Percentiles rank a stretch among this genome's conserved stretches.
phyloP scores from a whole-genome alignment of 2,329 filamentous ascomycete species.

The Nemania serpens region DNA sequence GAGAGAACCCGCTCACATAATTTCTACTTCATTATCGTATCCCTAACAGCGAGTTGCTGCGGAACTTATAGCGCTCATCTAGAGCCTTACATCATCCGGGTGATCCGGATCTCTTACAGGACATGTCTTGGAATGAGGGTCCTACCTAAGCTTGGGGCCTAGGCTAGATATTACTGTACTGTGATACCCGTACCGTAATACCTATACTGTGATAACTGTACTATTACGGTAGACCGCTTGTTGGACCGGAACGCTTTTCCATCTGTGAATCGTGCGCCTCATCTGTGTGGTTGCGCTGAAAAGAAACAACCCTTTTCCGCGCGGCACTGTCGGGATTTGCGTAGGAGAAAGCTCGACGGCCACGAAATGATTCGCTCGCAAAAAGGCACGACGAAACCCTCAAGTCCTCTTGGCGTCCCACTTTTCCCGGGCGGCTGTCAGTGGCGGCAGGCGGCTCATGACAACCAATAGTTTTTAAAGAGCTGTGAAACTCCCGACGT shows the following conservation, averaged over 20 bases:
- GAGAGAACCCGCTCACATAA: constrained; percentile 14
- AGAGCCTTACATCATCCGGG: constrained; percentile 16
- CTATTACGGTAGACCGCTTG: neutral
- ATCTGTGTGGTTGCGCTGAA: constrained; percentile 13
- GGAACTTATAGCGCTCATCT: constrained; percentile 15
- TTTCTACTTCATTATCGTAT: neutral
- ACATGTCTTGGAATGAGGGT: constrained; percentile 16
- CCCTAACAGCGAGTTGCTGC: neutral
- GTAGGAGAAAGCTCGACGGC: neutral
- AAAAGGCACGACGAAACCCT: constrained; percentile 8
- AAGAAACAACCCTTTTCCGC: constrained; percentile 14
- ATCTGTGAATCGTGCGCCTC: constrained; percentile 5
- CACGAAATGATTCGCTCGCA: constrained; percentile 21
- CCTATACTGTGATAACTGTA: neutral
- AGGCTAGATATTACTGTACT: neutral
- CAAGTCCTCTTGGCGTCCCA: neutral
- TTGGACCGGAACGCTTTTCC: constrained; percentile 12
- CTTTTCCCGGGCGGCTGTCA: neutral
- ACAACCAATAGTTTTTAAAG: neutral
- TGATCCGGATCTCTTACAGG: constrained; percentile 8
- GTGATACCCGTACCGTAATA: too few species aligned
- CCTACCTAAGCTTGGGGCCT: neutral
- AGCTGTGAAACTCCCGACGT: constrained; percentile 3
- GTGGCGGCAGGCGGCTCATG: neutral
- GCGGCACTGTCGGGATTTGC: constrained; percentile 17